phyloP scores from a whole-genome alignment of 495 filamentous ascomycete species.

The Penicillium steckii region DNA sequence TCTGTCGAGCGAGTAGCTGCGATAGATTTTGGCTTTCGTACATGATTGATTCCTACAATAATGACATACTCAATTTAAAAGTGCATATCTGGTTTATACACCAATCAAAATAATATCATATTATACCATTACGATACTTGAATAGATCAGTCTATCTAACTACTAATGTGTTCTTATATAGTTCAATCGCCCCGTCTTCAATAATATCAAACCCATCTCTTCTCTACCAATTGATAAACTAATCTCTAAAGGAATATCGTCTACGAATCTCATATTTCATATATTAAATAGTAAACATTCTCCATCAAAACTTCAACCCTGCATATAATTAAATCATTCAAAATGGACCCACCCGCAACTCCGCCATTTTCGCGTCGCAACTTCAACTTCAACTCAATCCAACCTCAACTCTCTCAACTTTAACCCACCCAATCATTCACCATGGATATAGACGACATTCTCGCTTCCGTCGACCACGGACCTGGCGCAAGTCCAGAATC shows the following conservation, averaged over 20 bases:
- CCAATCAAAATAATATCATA: no score
- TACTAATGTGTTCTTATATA: no score
- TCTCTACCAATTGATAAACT: no score
- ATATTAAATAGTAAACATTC: no score
- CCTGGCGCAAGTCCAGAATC: conserved; percentile 54
- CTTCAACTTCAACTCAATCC: conserved; percentile 3
- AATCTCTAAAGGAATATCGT: no score
- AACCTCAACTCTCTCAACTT: neutral
- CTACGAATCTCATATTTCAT: no score
- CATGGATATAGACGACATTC: conserved; percentile 91
- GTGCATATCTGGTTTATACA: neutral
- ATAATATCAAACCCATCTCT: no score
- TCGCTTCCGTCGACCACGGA: conserved; percentile 71
- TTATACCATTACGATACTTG: no score
- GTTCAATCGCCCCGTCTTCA: no score
- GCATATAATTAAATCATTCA: neutral
- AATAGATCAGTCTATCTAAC: no score
- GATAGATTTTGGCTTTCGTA: neutral
- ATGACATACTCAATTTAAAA: conserved; percentile 9
- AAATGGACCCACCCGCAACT: neutral
- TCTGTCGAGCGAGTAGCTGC: neutral
- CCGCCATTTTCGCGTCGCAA: conserved; percentile 5
- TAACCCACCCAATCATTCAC: neutral
- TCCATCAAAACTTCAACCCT: conserved; percentile 1
- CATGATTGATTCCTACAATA: conserved; percentile 8